phyloP scores from a whole-genome alignment of 73 alveolate species.

The Effrenium voratum region DNA sequence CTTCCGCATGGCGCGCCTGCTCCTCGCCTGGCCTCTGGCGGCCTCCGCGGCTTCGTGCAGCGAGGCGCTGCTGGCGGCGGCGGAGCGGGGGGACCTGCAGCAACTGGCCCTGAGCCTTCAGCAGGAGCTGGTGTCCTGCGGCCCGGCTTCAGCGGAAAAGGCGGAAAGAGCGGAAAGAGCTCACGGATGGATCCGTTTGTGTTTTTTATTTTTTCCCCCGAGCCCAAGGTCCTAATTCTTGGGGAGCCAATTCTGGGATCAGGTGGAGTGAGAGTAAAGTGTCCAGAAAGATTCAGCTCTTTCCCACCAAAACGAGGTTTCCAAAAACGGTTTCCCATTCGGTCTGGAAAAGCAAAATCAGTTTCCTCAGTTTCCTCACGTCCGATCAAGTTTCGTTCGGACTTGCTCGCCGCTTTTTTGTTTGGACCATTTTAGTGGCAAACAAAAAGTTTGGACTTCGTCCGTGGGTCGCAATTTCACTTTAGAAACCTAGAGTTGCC shows the following conservation, averaged over 20 bases:
- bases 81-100: slow-evolving; percentile 4
- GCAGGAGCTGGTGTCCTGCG: not conserved
- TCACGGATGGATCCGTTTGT: not conserved
- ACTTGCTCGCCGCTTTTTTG: too few species aligned
- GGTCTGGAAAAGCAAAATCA: too few species aligned
- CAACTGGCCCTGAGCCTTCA: slow-evolving; percentile 28
- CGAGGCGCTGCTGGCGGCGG: slow-evolving; percentile 14
- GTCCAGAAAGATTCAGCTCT: not conserved
- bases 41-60: not conserved
- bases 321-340: too few species aligned
- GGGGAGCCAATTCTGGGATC: not conserved
- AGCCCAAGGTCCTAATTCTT: not conserved
- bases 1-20: too few species aligned
- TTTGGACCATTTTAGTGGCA: too few species aligned
- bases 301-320: not conserved
- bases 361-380: too few species aligned
- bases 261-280: not conserved
- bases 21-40: too few species aligned
- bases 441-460: too few species aligned
- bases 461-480: too few species aligned
- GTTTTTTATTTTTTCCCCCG: not conserved
- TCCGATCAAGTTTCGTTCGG: too few species aligned
- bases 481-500: too few species aligned
- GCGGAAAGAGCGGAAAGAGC: not conserved
- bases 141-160: not conserved